Evolutionary conservation across 2,329 filamentous ascomycete species (phyloP).

Genomic region (Ascochyta clinopodiicola): DNA sequence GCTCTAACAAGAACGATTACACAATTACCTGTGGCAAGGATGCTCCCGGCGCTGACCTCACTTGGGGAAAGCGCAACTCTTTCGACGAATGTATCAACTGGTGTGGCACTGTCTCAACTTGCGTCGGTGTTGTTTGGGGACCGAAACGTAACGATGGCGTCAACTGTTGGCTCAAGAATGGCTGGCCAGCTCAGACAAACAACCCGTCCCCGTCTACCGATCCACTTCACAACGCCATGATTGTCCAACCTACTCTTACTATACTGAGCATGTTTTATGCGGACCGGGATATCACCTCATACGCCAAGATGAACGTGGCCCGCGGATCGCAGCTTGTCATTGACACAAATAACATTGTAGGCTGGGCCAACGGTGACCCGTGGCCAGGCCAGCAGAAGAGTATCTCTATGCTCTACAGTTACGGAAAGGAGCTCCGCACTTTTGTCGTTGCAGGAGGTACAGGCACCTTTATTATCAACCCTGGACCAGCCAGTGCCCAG

Average conservation of each 20-base stretch:
- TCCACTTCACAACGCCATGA: conserved; percentile 8
- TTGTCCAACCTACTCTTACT: not conserved
- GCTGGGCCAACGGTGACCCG: conserved; percentile 14
- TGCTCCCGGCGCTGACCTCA: conserved; percentile 4
- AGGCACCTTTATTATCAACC: conserved; percentile 5
- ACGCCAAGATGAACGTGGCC: conserved; percentile 4
- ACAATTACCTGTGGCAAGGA: conserved; percentile 6
- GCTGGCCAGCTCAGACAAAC: not conserved
- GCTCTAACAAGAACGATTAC: conserved; percentile 4
- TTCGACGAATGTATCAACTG: conserved; percentile 11
- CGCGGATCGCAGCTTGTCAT: conserved; percentile 11
- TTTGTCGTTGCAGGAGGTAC: conserved; percentile 2
- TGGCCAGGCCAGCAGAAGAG: conserved; percentile 10
- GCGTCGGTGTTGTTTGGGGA: conserved; percentile 4
- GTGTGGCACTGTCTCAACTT: conserved; percentile 7
- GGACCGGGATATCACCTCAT: conserved; percentile 9
- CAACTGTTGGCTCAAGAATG: conserved; percentile 12
- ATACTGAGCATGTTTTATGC: conserved; percentile 15
- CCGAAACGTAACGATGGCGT: not conserved
- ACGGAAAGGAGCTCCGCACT: conserved; percentile 9
- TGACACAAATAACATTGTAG: conserved; percentile 12
- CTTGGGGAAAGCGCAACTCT: not conserved
- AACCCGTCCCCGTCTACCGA: conserved; percentile 3
- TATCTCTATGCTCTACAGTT: conserved; percentile 12
- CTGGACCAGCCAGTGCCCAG: conserved; percentile 3